Conservation (phyloP, 345 rosid species). For the Cardamine occulta region DNA sequence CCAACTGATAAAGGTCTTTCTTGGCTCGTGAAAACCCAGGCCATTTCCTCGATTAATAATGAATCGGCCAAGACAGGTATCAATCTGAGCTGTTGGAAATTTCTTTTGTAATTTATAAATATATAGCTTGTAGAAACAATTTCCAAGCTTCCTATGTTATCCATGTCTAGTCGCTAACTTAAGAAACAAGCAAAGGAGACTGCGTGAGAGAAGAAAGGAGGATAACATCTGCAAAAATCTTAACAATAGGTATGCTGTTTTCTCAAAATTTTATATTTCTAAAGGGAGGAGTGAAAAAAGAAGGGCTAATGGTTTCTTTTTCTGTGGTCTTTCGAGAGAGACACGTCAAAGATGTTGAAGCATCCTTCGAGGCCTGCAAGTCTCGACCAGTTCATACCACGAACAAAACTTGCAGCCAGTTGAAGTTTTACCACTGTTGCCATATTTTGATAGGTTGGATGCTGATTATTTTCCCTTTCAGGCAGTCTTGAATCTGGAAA, state of each 20-base stretch:
- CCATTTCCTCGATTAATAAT: conserved; percentile 83
- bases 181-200: conserved; percentile 97
- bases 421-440: conserved; percentile 81
- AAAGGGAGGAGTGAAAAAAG: background rate
- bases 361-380: conserved; percentile 86
- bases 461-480: conserved; percentile 32
- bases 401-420: conserved; percentile 72
- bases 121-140: conserved; percentile 24
- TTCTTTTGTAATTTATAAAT: background rate
- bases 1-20: conserved; percentile 95
- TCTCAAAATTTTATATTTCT: conserved; percentile 29
- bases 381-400: conserved; percentile 83
- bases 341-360: conserved; percentile 88
- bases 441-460: conserved; percentile 81
- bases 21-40: conserved; percentile 97
- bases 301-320: conserved; percentile 23
- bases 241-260: conserved; percentile 71
- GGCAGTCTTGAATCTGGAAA: conserved; percentile 18
- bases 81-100: conserved; percentile 2
- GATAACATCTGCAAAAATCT: conserved; percentile 73
- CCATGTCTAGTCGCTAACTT: conserved; percentile 77
- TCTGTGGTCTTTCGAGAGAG: conserved; percentile 63
- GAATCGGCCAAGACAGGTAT: conserved; percentile 89
- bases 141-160: conserved; percentile 15
- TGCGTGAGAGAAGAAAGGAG: conserved; percentile 82